Percentiles rank a stretch among this genome's conserved stretches.
Conservation (phyloP, 177 flowering plant genomes). For the Tripterygium wilfordii region DNA sequence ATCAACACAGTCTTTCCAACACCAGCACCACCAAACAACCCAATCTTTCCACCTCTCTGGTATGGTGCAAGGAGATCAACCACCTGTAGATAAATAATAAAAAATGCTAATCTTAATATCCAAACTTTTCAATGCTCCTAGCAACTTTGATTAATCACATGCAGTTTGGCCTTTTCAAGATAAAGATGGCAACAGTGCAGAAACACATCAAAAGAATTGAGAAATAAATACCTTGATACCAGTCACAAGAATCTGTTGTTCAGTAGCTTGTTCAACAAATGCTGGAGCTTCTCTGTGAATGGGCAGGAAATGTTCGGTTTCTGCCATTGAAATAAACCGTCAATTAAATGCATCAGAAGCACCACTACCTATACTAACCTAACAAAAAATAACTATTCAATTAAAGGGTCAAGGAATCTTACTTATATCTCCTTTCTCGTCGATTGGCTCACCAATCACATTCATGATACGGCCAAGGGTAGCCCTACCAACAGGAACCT, state of each 20-base stretch:
- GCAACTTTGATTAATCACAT: too few relatives aligned
- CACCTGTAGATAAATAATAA: slow-evolving; percentile 35
- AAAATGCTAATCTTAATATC: not conserved
- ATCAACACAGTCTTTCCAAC: slow-evolving; percentile 96
- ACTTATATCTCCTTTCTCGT: slow-evolving; percentile 73
- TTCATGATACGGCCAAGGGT: slow-evolving; percentile 96
- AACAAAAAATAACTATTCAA: not conserved
- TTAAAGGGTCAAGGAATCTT: slow-evolving; percentile 26
- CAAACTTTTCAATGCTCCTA: too few relatives aligned
- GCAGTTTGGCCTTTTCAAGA: too few relatives aligned
- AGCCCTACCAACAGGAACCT: slow-evolving; percentile 94
- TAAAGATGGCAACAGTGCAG: too few relatives aligned
- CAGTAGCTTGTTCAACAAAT: slow-evolving; percentile 88
- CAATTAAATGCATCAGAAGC: not conserved
- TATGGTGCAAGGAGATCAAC: slow-evolving; percentile 95
- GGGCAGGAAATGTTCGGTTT: slow-evolving; percentile 79
- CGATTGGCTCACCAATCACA: slow-evolving; percentile 93
- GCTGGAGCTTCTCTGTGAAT: slow-evolving; percentile 90
- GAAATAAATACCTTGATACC: slow-evolving; percentile 66
- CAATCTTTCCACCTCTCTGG: slow-evolving; percentile 95
- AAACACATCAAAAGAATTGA: too few relatives aligned
- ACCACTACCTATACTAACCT: not conserved
- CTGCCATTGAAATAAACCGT: slow-evolving; percentile 29
- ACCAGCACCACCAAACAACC: slow-evolving; percentile 98
- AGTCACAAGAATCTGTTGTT: slow-evolving; percentile 83